phyloP scores from a whole-genome alignment of 345 rosid genomes.

The Triadica sebifera region DNA sequence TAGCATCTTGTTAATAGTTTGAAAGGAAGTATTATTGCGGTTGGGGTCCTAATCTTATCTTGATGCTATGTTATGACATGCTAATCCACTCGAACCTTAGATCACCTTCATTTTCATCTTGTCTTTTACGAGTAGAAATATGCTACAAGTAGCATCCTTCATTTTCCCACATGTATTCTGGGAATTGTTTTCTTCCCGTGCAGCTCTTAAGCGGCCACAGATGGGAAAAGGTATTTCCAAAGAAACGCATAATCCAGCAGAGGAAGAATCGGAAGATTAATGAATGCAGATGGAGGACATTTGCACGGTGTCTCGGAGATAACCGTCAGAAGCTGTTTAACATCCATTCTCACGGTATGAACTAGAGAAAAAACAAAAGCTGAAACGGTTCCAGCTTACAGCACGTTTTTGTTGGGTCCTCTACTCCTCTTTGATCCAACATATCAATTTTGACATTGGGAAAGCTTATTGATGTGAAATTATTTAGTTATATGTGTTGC shows the following conservation, averaged over 20 bases:
- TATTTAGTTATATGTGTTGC: conserved; percentile 13
- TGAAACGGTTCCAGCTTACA: background rate
- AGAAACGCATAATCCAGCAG: conserved; percentile 14
- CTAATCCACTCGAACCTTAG: background rate
- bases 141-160: background rate
- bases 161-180: background rate
- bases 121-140: background rate
- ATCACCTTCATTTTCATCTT: background rate
- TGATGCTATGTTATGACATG: background rate
- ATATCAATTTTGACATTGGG: conserved; percentile 28
- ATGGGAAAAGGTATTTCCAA: conserved; percentile 23
- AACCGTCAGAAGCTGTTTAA: background rate
- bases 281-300: background rate
- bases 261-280: conserved; percentile 13
- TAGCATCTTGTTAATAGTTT: background rate
- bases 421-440: background rate
- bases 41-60: background rate
- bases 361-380: background rate
- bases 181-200: conserved; percentile 4
- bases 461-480: conserved; percentile 1
- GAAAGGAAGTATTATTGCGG: background rate
- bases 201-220: conserved; percentile 34
- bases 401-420: background rate
- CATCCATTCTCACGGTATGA: background rate
- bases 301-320: too few species aligned